Base-by-base conservation (phyloP, 768 basidiomycete species). In the Clavulina sp. region DNA sequence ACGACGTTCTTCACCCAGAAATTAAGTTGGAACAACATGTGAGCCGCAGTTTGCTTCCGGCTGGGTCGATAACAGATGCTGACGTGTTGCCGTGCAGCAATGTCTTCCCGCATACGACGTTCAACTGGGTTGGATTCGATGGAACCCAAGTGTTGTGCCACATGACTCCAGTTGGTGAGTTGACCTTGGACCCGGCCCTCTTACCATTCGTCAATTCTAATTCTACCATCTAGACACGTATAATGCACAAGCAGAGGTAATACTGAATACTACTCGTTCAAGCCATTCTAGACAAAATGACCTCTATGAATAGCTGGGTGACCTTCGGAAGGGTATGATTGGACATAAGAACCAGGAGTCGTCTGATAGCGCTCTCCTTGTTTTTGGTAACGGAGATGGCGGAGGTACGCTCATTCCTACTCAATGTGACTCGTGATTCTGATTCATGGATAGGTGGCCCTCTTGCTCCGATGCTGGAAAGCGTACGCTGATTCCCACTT, bases 1-100 rank as follows among this genome's bases (percentile, higher is more conserved):
- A 76, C 81, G 55, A 88, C 88, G 62, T 99, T 99, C 72, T 97
- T 96, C 65, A 96, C 93, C 0, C 93, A 99, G 65, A 99, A 97
- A 67, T 66, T 96, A 30, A 84, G 81, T 3, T 93, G 91, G 88
- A 87, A 87, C 60, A 86, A 84, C 46, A 77, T 85, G 82, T 82
- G 62, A 5, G 74, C 49, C 26, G 2, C 18, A 32, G 4, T 41
- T 26, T 6, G 6, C 19, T 52, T 5, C 21, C 30, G 33, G 24
- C 43, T 19, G 43, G 24, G 30, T 41, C 55, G 50, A 40, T 59
- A 16, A 21, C 21, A 48, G 29, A 5, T 34, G 44, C 2, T 49
- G 18, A 53, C 23, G n/a, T n/a, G n/a, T n/a, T 16, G 52, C 47
- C 33, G 21, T 51, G 3, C 55, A 86, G 84, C 65, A 95, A 96